Percentiles rank a stretch among this genome's conserved stretches.
phyloP scores from a whole-genome alignment of 2,329 filamentous ascomycete species.

The Zasmidium citrigriseum region DNA sequence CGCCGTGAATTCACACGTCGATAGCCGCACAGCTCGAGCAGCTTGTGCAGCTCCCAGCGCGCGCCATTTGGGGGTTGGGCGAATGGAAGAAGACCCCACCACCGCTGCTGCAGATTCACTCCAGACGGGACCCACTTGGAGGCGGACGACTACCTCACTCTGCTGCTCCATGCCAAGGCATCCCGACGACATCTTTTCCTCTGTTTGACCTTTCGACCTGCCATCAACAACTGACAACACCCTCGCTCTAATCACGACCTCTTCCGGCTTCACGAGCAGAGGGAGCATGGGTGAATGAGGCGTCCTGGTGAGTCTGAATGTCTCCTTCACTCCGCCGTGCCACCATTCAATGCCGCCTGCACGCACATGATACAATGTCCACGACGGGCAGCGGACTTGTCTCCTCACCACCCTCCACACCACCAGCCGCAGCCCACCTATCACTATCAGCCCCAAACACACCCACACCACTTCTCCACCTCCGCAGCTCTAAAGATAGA shows the following conservation, averaged over 20 bases:
- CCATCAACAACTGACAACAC: background rate
- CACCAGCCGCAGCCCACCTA: background rate
- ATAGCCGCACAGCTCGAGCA: no score
- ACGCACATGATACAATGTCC: background rate
- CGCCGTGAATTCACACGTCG: no score
- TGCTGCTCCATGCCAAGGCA: background rate
- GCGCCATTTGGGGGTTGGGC: background rate
- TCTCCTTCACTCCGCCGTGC: background rate
- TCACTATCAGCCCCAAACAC: slow-evolving; percentile 1
- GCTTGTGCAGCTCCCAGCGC: background rate
- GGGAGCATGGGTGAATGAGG: background rate
- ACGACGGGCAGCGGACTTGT: background rate
- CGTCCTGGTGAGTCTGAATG: background rate
- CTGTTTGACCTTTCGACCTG: background rate
- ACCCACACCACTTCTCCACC: background rate
- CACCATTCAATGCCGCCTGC: background rate
- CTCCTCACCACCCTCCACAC: background rate
- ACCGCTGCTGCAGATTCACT: no score
- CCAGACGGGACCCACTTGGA: background rate
- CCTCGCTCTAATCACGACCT: background rate
- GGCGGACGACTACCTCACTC: background rate
- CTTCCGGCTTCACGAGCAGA: background rate
- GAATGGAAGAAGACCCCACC: background rate
- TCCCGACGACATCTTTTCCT: background rate
- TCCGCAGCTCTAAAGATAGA: background rate